Evolutionary conservation across 805 yeast species (phyloP).

Genomic region (Yarrowia sp.): DNA sequence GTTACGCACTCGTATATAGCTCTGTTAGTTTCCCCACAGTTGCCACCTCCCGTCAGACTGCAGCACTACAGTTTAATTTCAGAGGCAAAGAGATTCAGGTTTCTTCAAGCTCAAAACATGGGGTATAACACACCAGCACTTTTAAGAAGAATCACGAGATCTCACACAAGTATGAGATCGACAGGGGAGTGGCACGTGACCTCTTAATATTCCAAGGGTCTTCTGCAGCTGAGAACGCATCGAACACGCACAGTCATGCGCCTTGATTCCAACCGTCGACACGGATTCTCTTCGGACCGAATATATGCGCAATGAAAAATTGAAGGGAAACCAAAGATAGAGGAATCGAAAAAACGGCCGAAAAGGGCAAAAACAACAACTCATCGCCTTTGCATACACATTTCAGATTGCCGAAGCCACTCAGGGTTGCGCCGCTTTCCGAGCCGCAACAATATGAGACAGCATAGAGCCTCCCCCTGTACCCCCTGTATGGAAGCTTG

Average conservation of each 20-base stretch:
- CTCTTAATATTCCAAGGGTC: background rate
- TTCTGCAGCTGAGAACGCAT: background rate
- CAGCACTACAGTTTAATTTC: too few species aligned
- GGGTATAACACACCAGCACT: too few species aligned
- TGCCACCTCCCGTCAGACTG: too few species aligned
- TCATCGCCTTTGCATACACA: slow-evolving; percentile 11
- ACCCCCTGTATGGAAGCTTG: background rate
- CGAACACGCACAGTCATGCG: background rate
- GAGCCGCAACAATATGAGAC: background rate
- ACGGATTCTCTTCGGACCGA: background rate
- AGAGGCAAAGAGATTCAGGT: too few species aligned
- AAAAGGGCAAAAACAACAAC: slow-evolving; percentile 4
- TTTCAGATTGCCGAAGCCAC: background rate
- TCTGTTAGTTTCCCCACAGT: too few species aligned
- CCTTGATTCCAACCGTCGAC: background rate
- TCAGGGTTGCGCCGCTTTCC: background rate
- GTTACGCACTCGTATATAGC: too few species aligned
- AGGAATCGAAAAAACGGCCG: background rate
- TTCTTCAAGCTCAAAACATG: too few species aligned
- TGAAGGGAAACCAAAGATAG: background rate
- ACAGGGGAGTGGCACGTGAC: too few species aligned
- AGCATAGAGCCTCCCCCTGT: too few species aligned
- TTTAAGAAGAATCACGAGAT: too few species aligned
- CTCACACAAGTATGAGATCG: too few species aligned
- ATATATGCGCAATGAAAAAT: background rate